Evolutionary conservation across 2,329 filamentous ascomycete species (phyloP).

Genomic region (Paraphaeosphaeria sporulosa): DNA sequence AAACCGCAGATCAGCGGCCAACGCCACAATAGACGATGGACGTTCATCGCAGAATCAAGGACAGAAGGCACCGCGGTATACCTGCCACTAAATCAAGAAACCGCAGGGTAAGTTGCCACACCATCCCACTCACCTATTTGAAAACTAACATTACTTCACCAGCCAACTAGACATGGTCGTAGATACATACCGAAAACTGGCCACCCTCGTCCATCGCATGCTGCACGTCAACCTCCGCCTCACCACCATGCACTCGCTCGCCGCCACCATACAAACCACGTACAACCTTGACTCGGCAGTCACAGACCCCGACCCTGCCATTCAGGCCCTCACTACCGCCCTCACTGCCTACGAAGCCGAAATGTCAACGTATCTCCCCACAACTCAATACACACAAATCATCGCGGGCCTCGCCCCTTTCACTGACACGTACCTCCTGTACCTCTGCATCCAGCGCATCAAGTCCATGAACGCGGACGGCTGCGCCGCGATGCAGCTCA

Average conservation of each 20-base stretch:
- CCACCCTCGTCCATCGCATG: slow-evolving; percentile 79
- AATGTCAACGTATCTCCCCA: slow-evolving; percentile 74
- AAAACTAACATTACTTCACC: neutral
- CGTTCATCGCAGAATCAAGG: slow-evolving; percentile 64
- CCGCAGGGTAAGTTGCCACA: slow-evolving; percentile 69
- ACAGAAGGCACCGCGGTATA: slow-evolving; percentile 74
- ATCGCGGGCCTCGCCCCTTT: slow-evolving; percentile 78
- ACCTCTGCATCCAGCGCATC: slow-evolving; percentile 69
- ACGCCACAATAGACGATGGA: slow-evolving; percentile 79
- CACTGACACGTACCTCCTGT: slow-evolving; percentile 79
- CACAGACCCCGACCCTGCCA: slow-evolving; percentile 77
- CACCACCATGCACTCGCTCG: slow-evolving; percentile 81
- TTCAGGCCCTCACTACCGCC: slow-evolving; percentile 83
- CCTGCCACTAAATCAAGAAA: slow-evolving; percentile 86
- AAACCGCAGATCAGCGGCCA: slow-evolving; percentile 53
- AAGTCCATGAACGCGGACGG: slow-evolving; percentile 85
- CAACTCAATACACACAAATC: slow-evolving; percentile 74
- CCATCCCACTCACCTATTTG: neutral
- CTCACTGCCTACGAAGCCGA: slow-evolving; percentile 90
- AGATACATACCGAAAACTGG: slow-evolving; percentile 81
- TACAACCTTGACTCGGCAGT: slow-evolving; percentile 73
- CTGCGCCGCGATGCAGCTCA: slow-evolving; percentile 87
- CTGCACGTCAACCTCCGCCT: slow-evolving; percentile 89
- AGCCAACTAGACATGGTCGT: slow-evolving; percentile 89
- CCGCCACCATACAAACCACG: slow-evolving; percentile 57